A percentile compares a stretch with the other conserved stretches of the same genome.
Evolutionary conservation across 192 early-diverging fungal genomes (phyloP).

Genomic region (Coemansia aciculifera): DNA sequence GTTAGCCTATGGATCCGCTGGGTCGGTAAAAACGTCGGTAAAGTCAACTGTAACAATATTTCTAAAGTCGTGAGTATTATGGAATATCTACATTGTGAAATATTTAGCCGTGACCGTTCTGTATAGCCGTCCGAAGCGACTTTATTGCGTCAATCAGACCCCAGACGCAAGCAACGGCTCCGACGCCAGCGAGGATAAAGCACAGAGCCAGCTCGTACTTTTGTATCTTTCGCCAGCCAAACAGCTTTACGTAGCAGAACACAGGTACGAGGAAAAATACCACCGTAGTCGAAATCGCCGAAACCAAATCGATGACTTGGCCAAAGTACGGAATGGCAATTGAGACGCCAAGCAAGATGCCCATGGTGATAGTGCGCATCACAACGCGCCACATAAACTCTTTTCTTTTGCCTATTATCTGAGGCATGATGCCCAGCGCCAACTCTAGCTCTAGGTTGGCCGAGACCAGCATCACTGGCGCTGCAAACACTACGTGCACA

Average conservation of each 20-base stretch:
- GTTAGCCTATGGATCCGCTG: conserved; percentile 34
- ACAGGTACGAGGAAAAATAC: conserved; percentile 85
- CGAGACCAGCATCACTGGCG: conserved; percentile 74
- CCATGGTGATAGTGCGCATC: conserved; percentile 64
- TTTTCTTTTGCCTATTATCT: conserved; percentile 51
- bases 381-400: conserved; percentile 61
- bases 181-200: conserved; percentile 28
- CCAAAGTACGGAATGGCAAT: conserved; percentile 80
- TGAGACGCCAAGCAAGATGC: conserved; percentile 62
- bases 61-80: background rate
- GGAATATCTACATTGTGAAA: background rate
- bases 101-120: conserved; percentile 23
- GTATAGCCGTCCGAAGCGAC: conserved; percentile 19
- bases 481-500: conserved; percentile 77
- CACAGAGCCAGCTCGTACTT: conserved; percentile 46
- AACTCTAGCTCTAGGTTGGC: conserved; percentile 75
- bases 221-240: conserved; percentile 60
- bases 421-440: conserved; percentile 61
- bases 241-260: conserved; percentile 72
- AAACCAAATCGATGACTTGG: conserved; percentile 75
- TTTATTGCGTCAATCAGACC: conserved; percentile 48
- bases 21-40: conserved; percentile 14
- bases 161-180: conserved; percentile 49
- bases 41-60: conserved; percentile 13
- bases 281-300: conserved; percentile 74